A percentile compares a stretch with the other conserved stretches of the same genome.
These are phyloP conservation scores for Rhodamnia argentea DNA, from an alignment of 345 rosid species.

Conservation along the genomic window DNA sequence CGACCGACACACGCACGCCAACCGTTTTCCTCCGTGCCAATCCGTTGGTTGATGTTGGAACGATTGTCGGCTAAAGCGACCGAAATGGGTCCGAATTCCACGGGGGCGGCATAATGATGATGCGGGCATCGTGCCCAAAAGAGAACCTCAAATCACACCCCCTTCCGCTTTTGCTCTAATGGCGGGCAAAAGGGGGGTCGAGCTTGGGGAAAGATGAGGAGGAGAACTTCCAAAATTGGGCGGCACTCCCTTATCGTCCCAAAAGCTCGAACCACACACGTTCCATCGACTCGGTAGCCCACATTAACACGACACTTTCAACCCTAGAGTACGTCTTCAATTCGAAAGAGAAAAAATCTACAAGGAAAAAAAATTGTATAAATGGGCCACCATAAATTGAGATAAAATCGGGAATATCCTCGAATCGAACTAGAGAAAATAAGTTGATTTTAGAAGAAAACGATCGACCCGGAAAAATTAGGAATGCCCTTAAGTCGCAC, in stretches of 20 bases:
- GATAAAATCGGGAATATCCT: neutral
- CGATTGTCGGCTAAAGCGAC: neutral
- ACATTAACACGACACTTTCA: neutral
- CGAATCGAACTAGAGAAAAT: neutral
- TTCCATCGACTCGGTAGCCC: neutral
- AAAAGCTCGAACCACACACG: neutral
- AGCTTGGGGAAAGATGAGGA: neutral
- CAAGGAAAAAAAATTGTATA: neutral
- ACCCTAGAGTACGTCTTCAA: neutral
- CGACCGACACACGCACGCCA: neutral
- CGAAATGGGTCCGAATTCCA: neutral
- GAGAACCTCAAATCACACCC: neutral
- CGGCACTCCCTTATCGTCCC: neutral
- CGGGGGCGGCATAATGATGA: neutral
- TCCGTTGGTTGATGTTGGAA: neutral
- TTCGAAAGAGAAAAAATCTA: neutral
- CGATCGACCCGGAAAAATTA: neutral
- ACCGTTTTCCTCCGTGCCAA: neutral
- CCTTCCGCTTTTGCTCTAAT: neutral
- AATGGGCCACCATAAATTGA: neutral
- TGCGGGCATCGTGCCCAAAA: neutral
- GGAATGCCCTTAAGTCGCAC: neutral
- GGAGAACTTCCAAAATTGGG: neutral
- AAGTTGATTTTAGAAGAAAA: neutral
- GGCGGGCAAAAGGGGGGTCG: neutral